Conservation (phyloP, 768 basidiomycete species). For the Coprinellus micaceus region DNA sequence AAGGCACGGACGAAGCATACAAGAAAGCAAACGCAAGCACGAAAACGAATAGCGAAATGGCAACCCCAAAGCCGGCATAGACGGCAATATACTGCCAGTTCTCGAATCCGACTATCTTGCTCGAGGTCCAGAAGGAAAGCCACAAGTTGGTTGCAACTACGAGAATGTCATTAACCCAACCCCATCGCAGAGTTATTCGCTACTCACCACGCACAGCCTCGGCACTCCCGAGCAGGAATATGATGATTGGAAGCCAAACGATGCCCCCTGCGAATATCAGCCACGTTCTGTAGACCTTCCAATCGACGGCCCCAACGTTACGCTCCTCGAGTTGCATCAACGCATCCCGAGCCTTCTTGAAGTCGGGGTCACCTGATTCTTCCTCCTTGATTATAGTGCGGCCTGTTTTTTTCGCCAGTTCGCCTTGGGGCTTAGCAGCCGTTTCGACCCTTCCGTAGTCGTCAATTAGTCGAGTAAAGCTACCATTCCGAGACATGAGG, state of each 20-base stretch:
- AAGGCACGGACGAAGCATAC: slow-evolving; percentile 27
- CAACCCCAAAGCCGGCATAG: slow-evolving; percentile 44
- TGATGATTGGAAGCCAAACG: slow-evolving; percentile 43
- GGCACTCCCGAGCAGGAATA: slow-evolving; percentile 39
- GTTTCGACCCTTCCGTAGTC: slow-evolving; percentile 47
- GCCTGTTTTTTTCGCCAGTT: background rate
- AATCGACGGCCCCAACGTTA: slow-evolving; percentile 48
- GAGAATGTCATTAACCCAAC: too few relatives aligned
- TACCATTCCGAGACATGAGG: slow-evolving; percentile 37
- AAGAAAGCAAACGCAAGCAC: slow-evolving; percentile 44
- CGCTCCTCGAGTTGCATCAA: slow-evolving; percentile 58
- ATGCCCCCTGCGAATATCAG: slow-evolving; percentile 45
- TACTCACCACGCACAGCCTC: slow-evolving; percentile 49
- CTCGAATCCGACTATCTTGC: slow-evolving; percentile 46
- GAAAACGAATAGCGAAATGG: too few relatives aligned
- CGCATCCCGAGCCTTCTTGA: slow-evolving; percentile 22
- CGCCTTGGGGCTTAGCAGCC: background rate
- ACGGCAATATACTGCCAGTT: slow-evolving; percentile 66
- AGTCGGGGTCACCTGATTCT: slow-evolving; percentile 3
- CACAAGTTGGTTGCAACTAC: slow-evolving; percentile 61
- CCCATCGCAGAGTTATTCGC: too few relatives aligned
- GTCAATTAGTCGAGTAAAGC: slow-evolving; percentile 50
- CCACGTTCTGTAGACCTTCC: slow-evolving; percentile 48
- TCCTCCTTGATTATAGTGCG: slow-evolving; percentile 7
- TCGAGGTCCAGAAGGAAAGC: slow-evolving; percentile 67